A percentile compares a stretch with the other conserved stretches of the same genome.
phyloP scores from a whole-genome alignment of 2,329 filamentous ascomycete species.

The Fonsecaea nubica region DNA sequence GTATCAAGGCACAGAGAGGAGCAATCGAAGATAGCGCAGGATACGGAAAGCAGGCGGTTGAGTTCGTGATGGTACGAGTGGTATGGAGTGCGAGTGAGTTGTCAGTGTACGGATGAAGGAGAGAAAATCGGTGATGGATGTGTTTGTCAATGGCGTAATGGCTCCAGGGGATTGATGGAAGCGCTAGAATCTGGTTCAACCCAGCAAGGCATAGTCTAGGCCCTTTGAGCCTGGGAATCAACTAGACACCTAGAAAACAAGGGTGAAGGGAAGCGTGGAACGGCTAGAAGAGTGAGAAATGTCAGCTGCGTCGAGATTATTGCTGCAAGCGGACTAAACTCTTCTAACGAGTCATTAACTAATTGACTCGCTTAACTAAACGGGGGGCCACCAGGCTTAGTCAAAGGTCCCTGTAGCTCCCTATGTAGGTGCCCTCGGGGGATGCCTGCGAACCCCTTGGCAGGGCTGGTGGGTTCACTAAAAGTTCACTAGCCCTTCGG shows the following conservation, averaged over 20 bases:
- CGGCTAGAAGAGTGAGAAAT: not conserved
- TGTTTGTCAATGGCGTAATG: conserved; percentile 8
- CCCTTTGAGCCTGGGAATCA: not conserved
- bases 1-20: conserved; percentile 5
- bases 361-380: not conserved
- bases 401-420: not conserved
- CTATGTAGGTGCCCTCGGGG: not conserved
- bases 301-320: not conserved
- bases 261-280: not conserved
- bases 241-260: not conserved
- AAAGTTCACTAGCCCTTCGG: not conserved
- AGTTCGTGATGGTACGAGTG: conserved; percentile 2
- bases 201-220: not conserved
- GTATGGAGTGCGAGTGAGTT: not conserved
- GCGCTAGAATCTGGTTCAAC: conserved; percentile 4
- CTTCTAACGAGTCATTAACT: not conserved
- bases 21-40: conserved; percentile 4
- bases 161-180: conserved; percentile 5
- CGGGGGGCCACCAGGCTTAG: not conserved
- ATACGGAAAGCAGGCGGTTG: not conserved
- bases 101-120: conserved; percentile 7
- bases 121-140: not conserved
- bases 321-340: too few relatives aligned
- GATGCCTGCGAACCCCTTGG: not conserved
- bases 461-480: not conserved